Conservation (phyloP, 108 stramenopile species). For the Chaetoceros muelleri region DNA sequence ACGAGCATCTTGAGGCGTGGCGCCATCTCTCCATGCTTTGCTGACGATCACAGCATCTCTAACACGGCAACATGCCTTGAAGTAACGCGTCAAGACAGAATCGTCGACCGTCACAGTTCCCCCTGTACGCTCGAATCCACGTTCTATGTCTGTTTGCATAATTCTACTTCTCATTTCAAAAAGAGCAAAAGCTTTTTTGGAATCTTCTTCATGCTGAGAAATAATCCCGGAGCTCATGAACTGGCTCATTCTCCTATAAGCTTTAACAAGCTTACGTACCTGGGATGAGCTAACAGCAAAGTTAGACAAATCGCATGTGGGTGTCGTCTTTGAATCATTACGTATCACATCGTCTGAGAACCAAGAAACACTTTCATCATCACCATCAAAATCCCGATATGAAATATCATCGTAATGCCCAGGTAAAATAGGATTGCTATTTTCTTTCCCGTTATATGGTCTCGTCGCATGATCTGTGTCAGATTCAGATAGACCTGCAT, state of each 20-base stretch:
- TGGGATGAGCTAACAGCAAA: conserved; percentile 49
- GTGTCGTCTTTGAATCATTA: conserved; percentile 11
- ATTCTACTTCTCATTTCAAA: conserved; percentile 85
- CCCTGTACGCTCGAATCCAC: conserved; percentile 69
- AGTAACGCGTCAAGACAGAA: conserved; percentile 59
- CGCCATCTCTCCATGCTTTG: conserved; percentile 86
- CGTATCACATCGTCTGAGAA: conserved; percentile 4
- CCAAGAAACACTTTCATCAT: not conserved
- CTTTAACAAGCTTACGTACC: conserved; percentile 51
- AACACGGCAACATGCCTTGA: conserved; percentile 55
- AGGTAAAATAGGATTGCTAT: conserved; percentile 7
- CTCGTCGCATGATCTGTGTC: conserved; percentile 18
- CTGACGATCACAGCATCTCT: conserved; percentile 79
- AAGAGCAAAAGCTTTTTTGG: conserved; percentile 74
- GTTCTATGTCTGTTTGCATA: conserved; percentile 85
- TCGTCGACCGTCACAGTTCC: conserved; percentile 74
- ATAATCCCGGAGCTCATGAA: conserved; percentile 21
- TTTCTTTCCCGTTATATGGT: not conserved
- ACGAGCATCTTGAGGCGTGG: conserved; percentile 64
- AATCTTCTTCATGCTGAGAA: conserved; percentile 48
- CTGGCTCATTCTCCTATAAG: conserved; percentile 57
- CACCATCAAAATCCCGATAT: too few relatives aligned
- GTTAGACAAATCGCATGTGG: conserved; percentile 37
- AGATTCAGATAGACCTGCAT: conserved; percentile 34
- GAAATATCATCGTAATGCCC: conserved; percentile 8